These are phyloP conservation scores for Wickerhamiella bombiphila DNA, from an alignment of 805 yeast genomes.

Conservation along the genomic window DNA sequence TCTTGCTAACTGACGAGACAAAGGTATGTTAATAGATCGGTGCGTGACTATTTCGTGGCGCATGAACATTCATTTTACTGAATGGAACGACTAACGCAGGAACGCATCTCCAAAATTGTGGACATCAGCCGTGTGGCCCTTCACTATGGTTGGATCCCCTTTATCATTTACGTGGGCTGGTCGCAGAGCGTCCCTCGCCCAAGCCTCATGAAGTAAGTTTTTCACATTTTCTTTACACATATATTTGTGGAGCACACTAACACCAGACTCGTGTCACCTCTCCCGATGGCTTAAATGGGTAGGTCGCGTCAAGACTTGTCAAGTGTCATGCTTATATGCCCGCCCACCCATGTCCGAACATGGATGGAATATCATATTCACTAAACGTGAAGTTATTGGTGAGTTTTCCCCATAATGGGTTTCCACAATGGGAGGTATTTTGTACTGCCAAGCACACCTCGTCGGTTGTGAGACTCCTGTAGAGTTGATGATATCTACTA, in stretches of 20 bases:
- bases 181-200: conserved; percentile 72
- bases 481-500: no score
- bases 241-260: background rate
- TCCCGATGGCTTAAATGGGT: conserved; percentile 1
- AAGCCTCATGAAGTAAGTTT: conserved; percentile 40
- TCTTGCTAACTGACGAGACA: conserved; percentile 28
- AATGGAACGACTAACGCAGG: conserved; percentile 31
- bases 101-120: conserved; percentile 71
- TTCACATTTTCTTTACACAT: background rate
- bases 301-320: no score
- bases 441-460: no score
- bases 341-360: no score
- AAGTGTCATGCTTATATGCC: no score
- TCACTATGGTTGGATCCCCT: conserved; percentile 96
- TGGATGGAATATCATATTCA: no score
- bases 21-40: conserved; percentile 23
- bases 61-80: background rate
- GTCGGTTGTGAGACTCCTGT: no score
- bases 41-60: background rate
- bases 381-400: no score
- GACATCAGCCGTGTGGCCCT: conserved; percentile 75
- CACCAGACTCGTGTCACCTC: conserved; percentile 1
- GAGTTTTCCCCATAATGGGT: no score
- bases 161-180: conserved; percentile 85
- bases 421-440: no score